These are phyloP conservation scores for Cryptococcus maquisensis DNA, from an alignment of 1,284 basidiomycete genomes.

Conservation along the genomic window DNA sequence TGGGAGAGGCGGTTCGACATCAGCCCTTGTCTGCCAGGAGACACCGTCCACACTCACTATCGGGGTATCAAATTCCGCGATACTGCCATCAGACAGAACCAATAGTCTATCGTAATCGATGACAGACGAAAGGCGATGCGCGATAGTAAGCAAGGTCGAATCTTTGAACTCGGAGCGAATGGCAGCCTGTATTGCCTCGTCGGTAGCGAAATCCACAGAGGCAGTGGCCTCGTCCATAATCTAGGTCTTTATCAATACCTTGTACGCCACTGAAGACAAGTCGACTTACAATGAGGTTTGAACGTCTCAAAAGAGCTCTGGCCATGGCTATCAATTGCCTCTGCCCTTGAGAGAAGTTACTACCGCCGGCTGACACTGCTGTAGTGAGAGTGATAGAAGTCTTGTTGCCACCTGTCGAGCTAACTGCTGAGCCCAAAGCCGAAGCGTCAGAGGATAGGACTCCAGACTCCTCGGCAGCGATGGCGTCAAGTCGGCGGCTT, in stretches of 20 bases:
- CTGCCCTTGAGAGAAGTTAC: conserved; percentile 81
- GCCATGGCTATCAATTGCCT: conserved; percentile 68
- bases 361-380: conserved; percentile 70
- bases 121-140: conserved; percentile 65
- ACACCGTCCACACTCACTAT: conserved; percentile 39
- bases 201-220: conserved; percentile 70
- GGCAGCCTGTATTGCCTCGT: conserved; percentile 65
- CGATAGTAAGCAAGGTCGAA: conserved; percentile 77
- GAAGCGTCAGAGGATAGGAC: conserved; percentile 3
- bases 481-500: conserved; percentile 16
- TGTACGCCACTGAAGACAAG: neutral
- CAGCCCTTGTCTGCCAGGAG: neutral
- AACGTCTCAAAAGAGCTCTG: conserved; percentile 67
- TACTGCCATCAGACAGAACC: conserved; percentile 70
- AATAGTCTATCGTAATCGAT: conserved; percentile 74
- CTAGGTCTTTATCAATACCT: conserved; percentile 9
- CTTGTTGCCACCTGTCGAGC: conserved; percentile 49
- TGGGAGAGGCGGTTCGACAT: conserved; percentile 5
- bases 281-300: conserved; percentile 58
- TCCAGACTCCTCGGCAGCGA: conserved; percentile 15
- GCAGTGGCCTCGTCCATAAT: conserved; percentile 81
- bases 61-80: conserved; percentile 80
- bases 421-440: conserved; percentile 1
- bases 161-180: conserved; percentile 73
- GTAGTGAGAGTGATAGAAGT: conserved; percentile 62